These are phyloP conservation scores for Candida orba DNA, from an alignment of 805 yeast genomes.

Conservation along the genomic window DNA sequence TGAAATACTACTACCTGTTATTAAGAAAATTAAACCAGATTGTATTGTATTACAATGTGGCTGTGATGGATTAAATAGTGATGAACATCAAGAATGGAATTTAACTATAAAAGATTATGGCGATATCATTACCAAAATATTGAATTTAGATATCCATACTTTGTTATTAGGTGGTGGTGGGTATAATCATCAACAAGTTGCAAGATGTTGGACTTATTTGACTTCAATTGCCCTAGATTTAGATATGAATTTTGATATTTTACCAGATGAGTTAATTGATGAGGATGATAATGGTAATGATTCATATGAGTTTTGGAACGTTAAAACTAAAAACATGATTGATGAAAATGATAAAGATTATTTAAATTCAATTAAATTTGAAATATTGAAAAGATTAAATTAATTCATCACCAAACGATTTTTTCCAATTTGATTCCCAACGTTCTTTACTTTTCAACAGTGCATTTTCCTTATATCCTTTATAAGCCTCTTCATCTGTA, in stretches of 20 bases:
- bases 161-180: slow-evolving; percentile 75
- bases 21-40: slow-evolving; percentile 37
- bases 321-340: slow-evolving; percentile 26
- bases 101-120: slow-evolving; percentile 47
- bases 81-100: slow-evolving; percentile 63
- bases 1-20: slow-evolving; percentile 36
- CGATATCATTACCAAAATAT: slow-evolving; percentile 24
- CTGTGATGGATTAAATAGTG: slow-evolving; percentile 66
- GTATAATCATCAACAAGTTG: slow-evolving; percentile 52
- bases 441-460: slow-evolving; percentile 53
- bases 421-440: slow-evolving; percentile 77
- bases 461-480: slow-evolving; percentile 57
- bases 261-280: slow-evolving; percentile 47
- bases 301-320: slow-evolving; percentile 41
- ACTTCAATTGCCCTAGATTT: slow-evolving; percentile 21
- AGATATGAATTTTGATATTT: slow-evolving; percentile 33
- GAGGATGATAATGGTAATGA: slow-evolving; percentile 28
- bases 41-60: slow-evolving; percentile 63
- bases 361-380: slow-evolving; percentile 16
- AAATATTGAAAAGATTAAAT: slow-evolving; percentile 3
- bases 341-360: slow-evolving; percentile 27
- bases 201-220: slow-evolving; percentile 47
- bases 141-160: slow-evolving; percentile 28
- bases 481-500: slow-evolving; percentile 17
- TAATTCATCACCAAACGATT: slow-evolving; percentile 15